These are phyloP conservation scores for Penicillium concentricum DNA, from an alignment of 2,329 filamentous ascomycete species.

Conservation along the genomic window DNA sequence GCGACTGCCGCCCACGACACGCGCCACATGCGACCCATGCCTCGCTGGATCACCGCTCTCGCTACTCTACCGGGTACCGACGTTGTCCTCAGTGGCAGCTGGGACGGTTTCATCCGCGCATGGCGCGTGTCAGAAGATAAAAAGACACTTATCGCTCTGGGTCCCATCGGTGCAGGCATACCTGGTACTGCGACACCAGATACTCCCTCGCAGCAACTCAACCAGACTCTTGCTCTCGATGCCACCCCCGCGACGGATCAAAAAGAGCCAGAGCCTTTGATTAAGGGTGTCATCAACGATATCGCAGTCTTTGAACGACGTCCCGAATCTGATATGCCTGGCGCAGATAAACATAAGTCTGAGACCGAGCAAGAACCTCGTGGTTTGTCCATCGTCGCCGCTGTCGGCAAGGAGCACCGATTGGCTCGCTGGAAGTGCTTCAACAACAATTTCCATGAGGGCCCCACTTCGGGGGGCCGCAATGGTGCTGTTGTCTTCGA, in stretches of 20 bases:
- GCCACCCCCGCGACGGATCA: conserved; percentile 22
- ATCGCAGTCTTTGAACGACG: conserved; percentile 84
- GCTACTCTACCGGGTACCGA: conserved; percentile 86
- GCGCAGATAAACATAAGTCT: conserved; percentile 21
- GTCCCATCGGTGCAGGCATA: conserved; percentile 56
- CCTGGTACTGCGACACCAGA: conserved; percentile 17
- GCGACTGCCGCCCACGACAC: conserved; percentile 49
- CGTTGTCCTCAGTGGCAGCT: conserved; percentile 85
- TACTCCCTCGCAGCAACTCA: conserved; percentile 35
- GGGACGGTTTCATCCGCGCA: conserved; percentile 83
- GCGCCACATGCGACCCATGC: conserved; percentile 57
- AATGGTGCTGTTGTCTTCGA: conserved; percentile 91
- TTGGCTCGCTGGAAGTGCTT: conserved; percentile 74
- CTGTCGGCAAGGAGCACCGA: conserved; percentile 80
- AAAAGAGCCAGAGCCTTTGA: conserved; percentile 34
- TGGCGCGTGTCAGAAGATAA: conserved; percentile 87
- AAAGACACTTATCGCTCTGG: conserved; percentile 69
- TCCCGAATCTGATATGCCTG: conserved; percentile 27
- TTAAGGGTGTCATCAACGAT: conserved; percentile 82
- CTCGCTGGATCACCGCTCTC: conserved; percentile 88
- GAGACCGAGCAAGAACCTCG: conserved; percentile 44
- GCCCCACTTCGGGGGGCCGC: conserved; percentile 51
- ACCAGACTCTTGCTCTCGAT: conserved; percentile 33
- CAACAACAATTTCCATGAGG: conserved; percentile 38
- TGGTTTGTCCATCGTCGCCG: conserved; percentile 81